A percentile compares a stretch with the other conserved stretches of the same genome.
Evolutionary conservation across 1,284 basidiomycete genomes (phyloP).

Genomic region (Porodaedalea pini): DNA sequence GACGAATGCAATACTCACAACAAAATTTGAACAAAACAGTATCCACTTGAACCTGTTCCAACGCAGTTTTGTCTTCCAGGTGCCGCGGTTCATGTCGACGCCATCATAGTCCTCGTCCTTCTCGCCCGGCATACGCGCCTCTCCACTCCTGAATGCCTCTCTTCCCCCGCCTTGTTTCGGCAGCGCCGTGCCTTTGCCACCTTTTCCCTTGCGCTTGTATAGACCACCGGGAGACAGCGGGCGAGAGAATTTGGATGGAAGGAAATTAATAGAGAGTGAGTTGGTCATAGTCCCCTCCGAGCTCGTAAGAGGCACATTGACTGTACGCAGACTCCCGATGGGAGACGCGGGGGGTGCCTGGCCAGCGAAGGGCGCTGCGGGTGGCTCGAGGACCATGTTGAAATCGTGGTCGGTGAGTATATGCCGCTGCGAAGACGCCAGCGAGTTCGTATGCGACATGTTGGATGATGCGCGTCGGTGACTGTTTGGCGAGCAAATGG

Average conservation of each 20-base stretch:
- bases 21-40: slow-evolving; percentile 38
- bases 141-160: slow-evolving; percentile 36
- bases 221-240: slow-evolving; percentile 32
- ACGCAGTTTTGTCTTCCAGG: slow-evolving; percentile 34
- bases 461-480: slow-evolving; percentile 13
- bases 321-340: slow-evolving; percentile 1
- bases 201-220: slow-evolving; percentile 25
- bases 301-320: neutral
- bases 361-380: slow-evolving; percentile 12
- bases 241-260: slow-evolving; percentile 43
- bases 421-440: slow-evolving; percentile 15
- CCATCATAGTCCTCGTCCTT: slow-evolving; percentile 39
- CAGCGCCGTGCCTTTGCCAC: slow-evolving; percentile 15
- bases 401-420: slow-evolving; percentile 9
- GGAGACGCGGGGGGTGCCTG: neutral
- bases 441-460: slow-evolving; percentile 3
- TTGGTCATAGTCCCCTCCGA: neutral
- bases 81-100: neutral
- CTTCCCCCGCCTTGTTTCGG: slow-evolving; percentile 37
- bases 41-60: slow-evolving; percentile 50
- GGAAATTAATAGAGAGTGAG: slow-evolving; percentile 39
- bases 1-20: slow-evolving; percentile 32
- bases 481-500: neutral
- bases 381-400: slow-evolving; percentile 6
- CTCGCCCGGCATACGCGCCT: slow-evolving; percentile 36